These are phyloP conservation scores for Candida wancherniae DNA, from an alignment of 805 yeast species.

Conservation along the genomic window DNA sequence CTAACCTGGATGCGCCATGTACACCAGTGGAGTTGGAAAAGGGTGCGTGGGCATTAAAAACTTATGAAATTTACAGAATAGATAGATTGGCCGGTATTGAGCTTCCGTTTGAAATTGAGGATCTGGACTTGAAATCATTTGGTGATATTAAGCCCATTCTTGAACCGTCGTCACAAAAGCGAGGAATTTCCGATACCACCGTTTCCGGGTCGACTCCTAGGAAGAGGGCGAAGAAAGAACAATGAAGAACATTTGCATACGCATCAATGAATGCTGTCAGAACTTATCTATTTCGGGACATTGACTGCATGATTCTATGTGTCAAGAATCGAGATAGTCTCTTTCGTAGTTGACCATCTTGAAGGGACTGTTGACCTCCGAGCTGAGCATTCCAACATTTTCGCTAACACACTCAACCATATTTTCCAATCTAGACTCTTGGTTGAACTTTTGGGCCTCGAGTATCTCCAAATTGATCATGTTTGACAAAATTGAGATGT, in stretches of 20 bases:
- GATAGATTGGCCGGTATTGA: constrained; percentile 24
- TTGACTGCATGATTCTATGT: too few species aligned
- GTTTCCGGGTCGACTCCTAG: constrained; percentile 1
- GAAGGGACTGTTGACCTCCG: constrained; percentile 30
- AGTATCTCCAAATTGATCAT: constrained; percentile 19
- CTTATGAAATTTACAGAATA: constrained; percentile 21
- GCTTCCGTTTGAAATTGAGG: constrained; percentile 17
- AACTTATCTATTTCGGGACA: too few species aligned
- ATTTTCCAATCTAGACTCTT: constrained; percentile 27
- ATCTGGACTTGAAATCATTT: constrained; percentile 7
- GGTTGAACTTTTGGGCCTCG: constrained; percentile 23
- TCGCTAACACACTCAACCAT: constrained; percentile 27
- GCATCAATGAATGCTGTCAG: too few species aligned
- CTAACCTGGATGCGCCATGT: not conserved
- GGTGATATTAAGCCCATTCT: too few species aligned
- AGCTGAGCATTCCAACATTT: constrained; percentile 28
- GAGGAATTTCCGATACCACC: constrained; percentile 1
- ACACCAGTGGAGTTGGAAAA: constrained; percentile 20
- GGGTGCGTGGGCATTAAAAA: constrained; percentile 38
- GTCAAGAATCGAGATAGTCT: too few species aligned
- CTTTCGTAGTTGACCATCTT: constrained; percentile 34
- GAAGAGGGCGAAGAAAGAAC: not conserved
- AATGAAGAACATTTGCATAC: too few species aligned
- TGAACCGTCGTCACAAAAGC: too few species aligned
- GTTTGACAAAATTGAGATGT: constrained; percentile 18